These are phyloP conservation scores for Malus hybrid DNA, from an alignment of 331 rosid genomes.

Conservation along the genomic window DNA sequence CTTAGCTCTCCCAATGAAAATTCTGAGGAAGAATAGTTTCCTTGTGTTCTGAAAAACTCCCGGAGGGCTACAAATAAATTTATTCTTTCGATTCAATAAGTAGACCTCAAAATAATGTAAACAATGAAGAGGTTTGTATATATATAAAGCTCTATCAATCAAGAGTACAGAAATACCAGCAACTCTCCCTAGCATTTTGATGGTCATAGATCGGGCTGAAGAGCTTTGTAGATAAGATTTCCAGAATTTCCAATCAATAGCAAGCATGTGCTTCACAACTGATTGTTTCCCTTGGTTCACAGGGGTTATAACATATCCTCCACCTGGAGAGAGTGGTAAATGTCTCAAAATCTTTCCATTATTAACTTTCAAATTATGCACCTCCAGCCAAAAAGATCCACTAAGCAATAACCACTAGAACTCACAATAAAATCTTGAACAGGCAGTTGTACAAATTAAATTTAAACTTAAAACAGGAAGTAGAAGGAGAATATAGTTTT, in stretches of 20 bases:
- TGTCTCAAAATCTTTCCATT: slow-evolving; percentile 5
- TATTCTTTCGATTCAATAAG: background rate
- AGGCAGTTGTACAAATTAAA: background rate
- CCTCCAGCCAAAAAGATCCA: background rate
- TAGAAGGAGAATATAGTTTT: background rate
- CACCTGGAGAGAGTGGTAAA: slow-evolving; percentile 49
- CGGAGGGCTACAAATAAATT: slow-evolving; percentile 48
- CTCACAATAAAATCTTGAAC: background rate
- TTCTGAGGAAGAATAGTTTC: slow-evolving; percentile 47
- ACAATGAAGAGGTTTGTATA: background rate
- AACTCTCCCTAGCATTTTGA: slow-evolving; percentile 79
- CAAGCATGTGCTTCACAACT: slow-evolving; percentile 92
- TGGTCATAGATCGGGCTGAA: slow-evolving; percentile 62
- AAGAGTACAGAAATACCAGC: slow-evolving; percentile 44
- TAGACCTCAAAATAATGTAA: slow-evolving; percentile 3
- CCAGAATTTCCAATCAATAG: slow-evolving; percentile 90
- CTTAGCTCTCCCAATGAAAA: slow-evolving; percentile 74
- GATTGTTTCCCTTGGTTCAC: slow-evolving; percentile 74
- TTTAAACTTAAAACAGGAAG: background rate
- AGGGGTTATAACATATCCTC: slow-evolving; percentile 78
- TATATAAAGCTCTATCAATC: slow-evolving; percentile 9
- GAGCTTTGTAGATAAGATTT: slow-evolving; percentile 61
- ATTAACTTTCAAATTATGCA: slow-evolving; percentile 10
- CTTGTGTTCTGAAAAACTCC: slow-evolving; percentile 63
- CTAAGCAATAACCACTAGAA: background rate